Percentiles rank a stretch among this genome's conserved stretches.
phyloP scores from a whole-genome alignment of 2,329 filamentous ascomycete genomes.

The Alternaria sp. region DNA sequence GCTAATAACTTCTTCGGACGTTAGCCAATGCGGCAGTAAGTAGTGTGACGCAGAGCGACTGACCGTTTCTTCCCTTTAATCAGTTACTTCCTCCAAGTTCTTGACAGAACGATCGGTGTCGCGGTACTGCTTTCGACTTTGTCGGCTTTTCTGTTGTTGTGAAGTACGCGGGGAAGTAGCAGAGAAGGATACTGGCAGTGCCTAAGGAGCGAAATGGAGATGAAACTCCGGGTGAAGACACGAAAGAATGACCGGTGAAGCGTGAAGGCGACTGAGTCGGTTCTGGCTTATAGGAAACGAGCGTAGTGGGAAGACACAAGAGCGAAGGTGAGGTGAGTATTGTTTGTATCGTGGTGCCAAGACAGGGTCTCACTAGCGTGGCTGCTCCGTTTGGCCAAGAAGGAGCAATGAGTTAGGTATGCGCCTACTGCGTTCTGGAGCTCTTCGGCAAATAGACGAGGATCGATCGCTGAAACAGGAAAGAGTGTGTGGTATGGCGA shows the following conservation, averaged over 20 bases:
- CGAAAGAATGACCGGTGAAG: slow-evolving; percentile 27
- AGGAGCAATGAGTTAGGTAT: slow-evolving; percentile 29
- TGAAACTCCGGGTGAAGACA: slow-evolving; percentile 30
- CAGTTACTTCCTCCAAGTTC: background rate
- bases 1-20: slow-evolving; percentile 3
- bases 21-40: slow-evolving; percentile 14
- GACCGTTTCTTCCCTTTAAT: slow-evolving; percentile 11
- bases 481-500: background rate
- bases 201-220: slow-evolving; percentile 47
- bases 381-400: slow-evolving; percentile 24
- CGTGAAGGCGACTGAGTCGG: slow-evolving; percentile 9
- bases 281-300: slow-evolving; percentile 19
- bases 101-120: background rate
- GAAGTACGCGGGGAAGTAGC: slow-evolving; percentile 20
- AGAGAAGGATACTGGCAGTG: slow-evolving; percentile 26
- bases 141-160: slow-evolving; percentile 13
- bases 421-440: slow-evolving; percentile 16
- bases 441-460: background rate
- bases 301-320: slow-evolving; percentile 15
- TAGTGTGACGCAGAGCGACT: background rate
- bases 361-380: slow-evolving; percentile 23
- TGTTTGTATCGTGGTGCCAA: slow-evolving; percentile 36
- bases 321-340: slow-evolving; percentile 14
- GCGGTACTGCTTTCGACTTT: slow-evolving; percentile 7
- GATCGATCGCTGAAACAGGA: background rate